A percentile compares a stretch with the other conserved stretches of the same genome.
Evolutionary conservation across 768 basidiomycete genomes (phyloP).

Genomic region (Leccinum variicolor): DNA sequence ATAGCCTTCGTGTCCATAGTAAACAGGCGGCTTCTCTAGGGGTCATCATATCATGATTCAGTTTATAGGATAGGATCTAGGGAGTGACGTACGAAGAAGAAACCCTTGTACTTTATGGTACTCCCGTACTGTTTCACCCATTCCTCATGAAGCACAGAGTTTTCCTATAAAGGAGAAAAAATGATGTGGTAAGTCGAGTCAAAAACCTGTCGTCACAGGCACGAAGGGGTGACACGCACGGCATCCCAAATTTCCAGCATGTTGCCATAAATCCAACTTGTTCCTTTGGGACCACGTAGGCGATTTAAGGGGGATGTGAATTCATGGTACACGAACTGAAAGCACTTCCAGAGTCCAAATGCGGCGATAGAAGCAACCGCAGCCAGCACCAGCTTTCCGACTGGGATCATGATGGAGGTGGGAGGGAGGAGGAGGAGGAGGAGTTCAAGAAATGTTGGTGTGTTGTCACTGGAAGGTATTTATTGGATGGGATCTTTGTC

Average conservation of each 20-base stretch:
- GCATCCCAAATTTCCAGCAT: conserved; percentile 42
- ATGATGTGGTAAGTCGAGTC: not conserved
- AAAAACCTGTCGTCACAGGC: too few relatives aligned
- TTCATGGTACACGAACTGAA: conserved; percentile 27
- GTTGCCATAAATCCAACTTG: conserved; percentile 48
- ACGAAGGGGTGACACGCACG: conserved; percentile 24
- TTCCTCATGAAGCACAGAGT: conserved; percentile 7
- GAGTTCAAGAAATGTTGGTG: too few relatives aligned
- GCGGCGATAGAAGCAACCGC: not conserved
- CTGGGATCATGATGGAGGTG: conserved; percentile 4
- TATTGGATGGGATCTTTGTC: too few relatives aligned
- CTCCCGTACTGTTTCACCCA: conserved; percentile 15
- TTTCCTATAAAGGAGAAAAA: conserved; percentile 1
- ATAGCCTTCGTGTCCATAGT: conserved; percentile 4
- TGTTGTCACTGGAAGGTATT: too few relatives aligned
- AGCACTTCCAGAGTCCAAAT: conserved; percentile 7
- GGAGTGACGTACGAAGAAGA: conserved; percentile 4
- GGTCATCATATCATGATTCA: not conserved
- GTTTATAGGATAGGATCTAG: too few relatives aligned
- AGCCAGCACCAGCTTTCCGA: not conserved
- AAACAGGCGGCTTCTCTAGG: not conserved
- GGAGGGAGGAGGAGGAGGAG: too few relatives aligned
- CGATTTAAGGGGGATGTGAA: conserved; percentile 41
- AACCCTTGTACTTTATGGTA: conserved; percentile 10
- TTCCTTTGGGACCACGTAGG: conserved; percentile 44